Conservation (phyloP, 2,329 filamentous ascomycete genomes). For the Sphaerostilbella broomeana region DNA sequence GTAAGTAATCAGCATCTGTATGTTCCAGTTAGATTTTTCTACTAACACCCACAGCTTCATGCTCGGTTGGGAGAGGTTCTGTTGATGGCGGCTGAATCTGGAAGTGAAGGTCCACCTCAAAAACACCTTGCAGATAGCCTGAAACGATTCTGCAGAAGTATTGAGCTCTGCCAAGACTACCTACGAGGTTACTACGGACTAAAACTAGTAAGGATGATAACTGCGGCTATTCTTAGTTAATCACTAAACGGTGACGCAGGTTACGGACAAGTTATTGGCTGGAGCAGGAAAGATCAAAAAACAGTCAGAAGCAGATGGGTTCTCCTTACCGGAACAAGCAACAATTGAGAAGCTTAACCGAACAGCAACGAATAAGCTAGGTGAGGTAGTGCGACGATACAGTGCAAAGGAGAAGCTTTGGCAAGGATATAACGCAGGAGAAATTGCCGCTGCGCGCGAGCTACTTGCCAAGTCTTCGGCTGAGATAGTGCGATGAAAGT, state of each 20-base stretch:
- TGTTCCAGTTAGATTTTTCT: too few species aligned
- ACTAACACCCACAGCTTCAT: slow-evolving; percentile 74
- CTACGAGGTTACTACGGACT: slow-evolving; percentile 88
- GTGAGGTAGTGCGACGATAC: slow-evolving; percentile 65
- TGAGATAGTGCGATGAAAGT: slow-evolving; percentile 35
- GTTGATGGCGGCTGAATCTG: slow-evolving; percentile 58
- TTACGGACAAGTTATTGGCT: slow-evolving; percentile 44
- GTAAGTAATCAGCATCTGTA: too few species aligned
- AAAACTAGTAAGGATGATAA: slow-evolving; percentile 55
- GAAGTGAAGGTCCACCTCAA: slow-evolving; percentile 33
- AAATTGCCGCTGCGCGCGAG: slow-evolving; percentile 64
- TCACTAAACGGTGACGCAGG: slow-evolving; percentile 27
- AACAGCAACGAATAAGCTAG: slow-evolving; percentile 65
- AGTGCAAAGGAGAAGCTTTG: slow-evolving; percentile 56
- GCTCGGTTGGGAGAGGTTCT: slow-evolving; percentile 78
- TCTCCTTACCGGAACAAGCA: slow-evolving; percentile 47
- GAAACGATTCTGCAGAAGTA: slow-evolving; percentile 79
- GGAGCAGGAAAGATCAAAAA: slow-evolving; percentile 38
- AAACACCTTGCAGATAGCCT: slow-evolving; percentile 64
- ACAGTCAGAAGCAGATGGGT: slow-evolving; percentile 41
- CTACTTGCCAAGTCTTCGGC: slow-evolving; percentile 52
- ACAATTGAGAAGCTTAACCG: slow-evolving; percentile 64
- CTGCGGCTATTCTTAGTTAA: neutral
- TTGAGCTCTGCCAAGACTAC: slow-evolving; percentile 92
- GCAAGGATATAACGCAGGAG: slow-evolving; percentile 65